phyloP scores from a whole-genome alignment of 495 filamentous ascomycete species.

The Hypoxylon subgilvum region DNA sequence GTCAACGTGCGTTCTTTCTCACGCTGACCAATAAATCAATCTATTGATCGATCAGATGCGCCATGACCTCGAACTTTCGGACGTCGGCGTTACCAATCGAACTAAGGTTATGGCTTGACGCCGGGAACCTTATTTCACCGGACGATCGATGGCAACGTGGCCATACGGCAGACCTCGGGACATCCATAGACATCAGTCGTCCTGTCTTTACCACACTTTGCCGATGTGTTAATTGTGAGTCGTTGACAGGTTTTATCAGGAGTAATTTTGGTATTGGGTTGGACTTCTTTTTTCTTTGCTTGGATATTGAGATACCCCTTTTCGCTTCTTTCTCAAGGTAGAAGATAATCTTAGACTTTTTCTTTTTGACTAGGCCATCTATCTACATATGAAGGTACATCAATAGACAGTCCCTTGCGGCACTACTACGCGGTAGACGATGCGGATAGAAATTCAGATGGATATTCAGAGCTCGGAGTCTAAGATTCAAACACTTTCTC shows the following conservation, averaged over 20 bases:
- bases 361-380: background rate
- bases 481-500: background rate
- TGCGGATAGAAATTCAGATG: too few relatives aligned
- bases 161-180: background rate
- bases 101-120: slow-evolving; percentile 29
- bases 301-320: slow-evolving; percentile 17
- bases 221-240: slow-evolving; percentile 1
- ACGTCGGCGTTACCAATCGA: background rate
- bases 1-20: too few relatives aligned
- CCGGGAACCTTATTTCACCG: slow-evolving; percentile 13
- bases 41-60: background rate
- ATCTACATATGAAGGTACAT: background rate
- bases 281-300: background rate
- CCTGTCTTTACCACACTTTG: slow-evolving; percentile 8
- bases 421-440: too few relatives aligned
- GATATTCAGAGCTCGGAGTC: too few relatives aligned
- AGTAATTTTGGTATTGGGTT: background rate
- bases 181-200: background rate
- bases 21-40: too few relatives aligned
- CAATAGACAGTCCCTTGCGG: background rate
- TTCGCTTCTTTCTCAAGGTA: background rate
- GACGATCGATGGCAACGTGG: background rate
- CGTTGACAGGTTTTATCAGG: background rate
- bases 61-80: background rate
- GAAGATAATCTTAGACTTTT: too few relatives aligned